Conservation (phyloP, 129 eudicot species). For the Solidago caesia region DNA sequence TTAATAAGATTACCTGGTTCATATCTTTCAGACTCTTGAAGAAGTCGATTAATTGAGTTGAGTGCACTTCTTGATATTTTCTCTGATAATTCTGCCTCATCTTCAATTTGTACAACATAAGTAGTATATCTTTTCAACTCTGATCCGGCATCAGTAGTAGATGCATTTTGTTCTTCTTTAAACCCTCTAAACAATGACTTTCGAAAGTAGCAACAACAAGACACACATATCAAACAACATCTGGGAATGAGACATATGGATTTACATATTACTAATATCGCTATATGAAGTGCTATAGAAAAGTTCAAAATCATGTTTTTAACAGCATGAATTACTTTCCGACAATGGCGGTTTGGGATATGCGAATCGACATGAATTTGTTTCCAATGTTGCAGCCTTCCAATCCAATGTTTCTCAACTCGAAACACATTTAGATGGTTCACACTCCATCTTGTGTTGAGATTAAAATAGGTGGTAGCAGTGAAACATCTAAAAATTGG, state of each 20-base stretch:
- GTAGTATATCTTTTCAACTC: constrained; percentile 16
- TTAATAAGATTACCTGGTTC: constrained; percentile 20
- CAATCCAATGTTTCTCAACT: constrained; percentile 5
- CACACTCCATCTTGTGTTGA: background rate
- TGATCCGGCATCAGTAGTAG: background rate
- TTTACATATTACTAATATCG: constrained; percentile 26
- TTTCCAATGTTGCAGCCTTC: constrained; percentile 11
- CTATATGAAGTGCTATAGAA: constrained; percentile 17
- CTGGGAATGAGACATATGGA: constrained; percentile 5
- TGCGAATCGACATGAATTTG: background rate
- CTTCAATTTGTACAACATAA: constrained; percentile 14
- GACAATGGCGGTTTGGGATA: background rate
- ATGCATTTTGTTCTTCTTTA: background rate
- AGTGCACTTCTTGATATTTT: constrained; percentile 4
- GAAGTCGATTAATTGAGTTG: constrained; percentile 1
- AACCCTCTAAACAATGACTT: constrained; percentile 1
- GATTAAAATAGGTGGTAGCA: background rate
- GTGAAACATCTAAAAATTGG: constrained; percentile 26
- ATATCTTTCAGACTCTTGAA: constrained; percentile 29
- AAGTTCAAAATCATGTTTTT: constrained; percentile 12
- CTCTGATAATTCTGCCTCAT: constrained; percentile 4
- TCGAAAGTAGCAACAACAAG: background rate
- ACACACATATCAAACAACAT: background rate
- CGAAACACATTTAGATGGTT: constrained; percentile 2
- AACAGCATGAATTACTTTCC: background rate